Conservation (phyloP, 2,329 filamentous ascomycete genomes). For the Calonectria montana region DNA sequence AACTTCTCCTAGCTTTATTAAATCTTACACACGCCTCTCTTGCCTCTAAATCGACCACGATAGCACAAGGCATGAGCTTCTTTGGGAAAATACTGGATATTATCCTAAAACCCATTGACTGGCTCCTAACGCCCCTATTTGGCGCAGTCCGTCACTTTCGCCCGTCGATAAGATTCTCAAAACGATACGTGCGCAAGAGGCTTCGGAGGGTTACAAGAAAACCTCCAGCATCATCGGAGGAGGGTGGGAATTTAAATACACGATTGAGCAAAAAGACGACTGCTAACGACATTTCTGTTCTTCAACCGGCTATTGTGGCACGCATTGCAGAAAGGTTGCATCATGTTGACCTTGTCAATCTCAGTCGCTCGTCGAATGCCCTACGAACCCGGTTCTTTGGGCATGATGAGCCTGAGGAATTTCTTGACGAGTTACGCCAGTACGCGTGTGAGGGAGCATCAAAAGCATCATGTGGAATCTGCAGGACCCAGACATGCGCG, state of each 20-base stretch:
- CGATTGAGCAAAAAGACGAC: not conserved
- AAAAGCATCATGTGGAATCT: not conserved
- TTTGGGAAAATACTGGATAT: too few species aligned
- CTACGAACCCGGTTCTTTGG: not conserved
- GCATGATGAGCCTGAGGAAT: not conserved
- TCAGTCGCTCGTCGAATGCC: not conserved
- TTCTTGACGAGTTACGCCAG: not conserved
- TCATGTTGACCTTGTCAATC: not conserved
- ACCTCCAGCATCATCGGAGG: too few species aligned
- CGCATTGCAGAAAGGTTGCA: not conserved
- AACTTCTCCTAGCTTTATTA: not conserved
- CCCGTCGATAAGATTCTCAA: not conserved
- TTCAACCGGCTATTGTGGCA: not conserved
- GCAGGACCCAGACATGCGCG: not conserved
- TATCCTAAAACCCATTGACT: not conserved
- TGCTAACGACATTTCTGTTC: not conserved
- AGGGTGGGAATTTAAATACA: too few species aligned
- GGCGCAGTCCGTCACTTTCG: not conserved
- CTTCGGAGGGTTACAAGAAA: not conserved
- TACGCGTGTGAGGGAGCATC: not conserved
- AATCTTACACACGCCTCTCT: not conserved
- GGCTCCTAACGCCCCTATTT: not conserved
- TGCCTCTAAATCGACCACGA: not conserved
- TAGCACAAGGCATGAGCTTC: too few species aligned
- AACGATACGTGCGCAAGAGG: not conserved